Percentiles rank a stretch among this genome's conserved stretches.
These are phyloP conservation scores for Ganoderma resinaceum DNA, from an alignment of 1,284 basidiomycete species.

Conservation along the genomic window DNA sequence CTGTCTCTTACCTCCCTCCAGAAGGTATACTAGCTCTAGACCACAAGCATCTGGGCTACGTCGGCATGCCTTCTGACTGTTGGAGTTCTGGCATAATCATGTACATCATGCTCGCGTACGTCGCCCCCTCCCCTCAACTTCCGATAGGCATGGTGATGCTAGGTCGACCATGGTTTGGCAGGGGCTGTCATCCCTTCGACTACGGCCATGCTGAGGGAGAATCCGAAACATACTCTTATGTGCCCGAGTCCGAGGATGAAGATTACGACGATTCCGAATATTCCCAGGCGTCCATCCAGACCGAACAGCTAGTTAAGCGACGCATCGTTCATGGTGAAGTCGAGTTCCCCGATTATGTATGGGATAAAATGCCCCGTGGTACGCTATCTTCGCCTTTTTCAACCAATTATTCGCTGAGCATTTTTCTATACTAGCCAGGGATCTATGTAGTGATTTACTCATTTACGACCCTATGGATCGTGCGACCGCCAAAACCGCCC, in stretches of 20 bases:
- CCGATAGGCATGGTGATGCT: too few relatives aligned
- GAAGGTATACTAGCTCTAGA: constrained; percentile 82
- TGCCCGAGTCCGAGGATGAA: constrained; percentile 40
- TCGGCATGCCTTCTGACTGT: constrained; percentile 82
- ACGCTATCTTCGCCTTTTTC: constrained; percentile 29
- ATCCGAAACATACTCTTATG: constrained; percentile 40
- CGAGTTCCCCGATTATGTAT: constrained; percentile 59
- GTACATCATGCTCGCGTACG: constrained; percentile 83
- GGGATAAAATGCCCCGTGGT: constrained; percentile 68
- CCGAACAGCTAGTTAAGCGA: constrained; percentile 67
- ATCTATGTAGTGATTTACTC: constrained; percentile 63
- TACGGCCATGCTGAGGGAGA: constrained; percentile 41
- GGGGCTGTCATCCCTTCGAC: constrained; percentile 80
- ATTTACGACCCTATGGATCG: constrained; percentile 61
- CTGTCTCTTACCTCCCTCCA: constrained; percentile 85
- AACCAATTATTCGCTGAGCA: neutral
- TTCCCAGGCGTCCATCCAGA: constrained; percentile 56
- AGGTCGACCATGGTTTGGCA: constrained; percentile 35
- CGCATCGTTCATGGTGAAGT: constrained; percentile 70
- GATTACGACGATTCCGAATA: constrained; percentile 43
- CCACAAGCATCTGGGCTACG: constrained; percentile 73
- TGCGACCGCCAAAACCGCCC: constrained; percentile 65
- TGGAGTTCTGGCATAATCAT: constrained; percentile 85
- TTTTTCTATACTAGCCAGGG: constrained; percentile 51
- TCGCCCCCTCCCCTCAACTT: constrained; percentile 23